A percentile compares a stretch with the other conserved stretches of the same genome.
Conservation (phyloP, 106 monocot species). For the Iris macrosiphon region DNA sequence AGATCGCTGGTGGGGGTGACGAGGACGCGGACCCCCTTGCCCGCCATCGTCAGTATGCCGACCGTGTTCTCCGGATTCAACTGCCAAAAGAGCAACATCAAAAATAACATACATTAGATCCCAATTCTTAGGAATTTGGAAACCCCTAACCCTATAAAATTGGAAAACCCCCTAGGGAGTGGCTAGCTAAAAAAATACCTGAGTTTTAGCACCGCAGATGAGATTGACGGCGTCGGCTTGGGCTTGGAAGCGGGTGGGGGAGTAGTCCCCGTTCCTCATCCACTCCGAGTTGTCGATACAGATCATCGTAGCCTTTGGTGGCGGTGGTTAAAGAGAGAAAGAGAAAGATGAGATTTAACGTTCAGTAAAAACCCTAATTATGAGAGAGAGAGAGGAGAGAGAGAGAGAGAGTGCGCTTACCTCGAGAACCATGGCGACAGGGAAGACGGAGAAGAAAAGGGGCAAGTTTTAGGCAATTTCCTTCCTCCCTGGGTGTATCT, state of each 20-base stretch:
- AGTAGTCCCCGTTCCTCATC: constrained; percentile 95
- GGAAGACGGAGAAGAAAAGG: neutral
- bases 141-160: no score
- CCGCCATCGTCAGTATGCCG: constrained; percentile 93
- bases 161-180: no score
- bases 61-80: constrained; percentile 97
- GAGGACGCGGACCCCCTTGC: constrained; percentile 85
- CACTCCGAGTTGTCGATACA: constrained; percentile 99
- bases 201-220: constrained; percentile 95
- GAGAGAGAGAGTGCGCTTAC: neutral
- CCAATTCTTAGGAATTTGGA: no score
- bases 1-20: constrained; percentile 93
- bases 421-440: constrained; percentile 27
- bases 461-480: no score
- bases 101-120: no score
- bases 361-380: neutral
- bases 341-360: neutral
- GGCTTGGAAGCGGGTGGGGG: constrained; percentile 80
- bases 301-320: constrained; percentile 96
- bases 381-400: neutral
- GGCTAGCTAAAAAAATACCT: constrained; percentile 27
- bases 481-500: no score
- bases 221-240: constrained; percentile 90
- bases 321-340: neutral
- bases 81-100: constrained; percentile 22